Evolutionary conservation across 208 protist genomes (phyloP).

Genomic region (Crithidia sp.): DNA sequence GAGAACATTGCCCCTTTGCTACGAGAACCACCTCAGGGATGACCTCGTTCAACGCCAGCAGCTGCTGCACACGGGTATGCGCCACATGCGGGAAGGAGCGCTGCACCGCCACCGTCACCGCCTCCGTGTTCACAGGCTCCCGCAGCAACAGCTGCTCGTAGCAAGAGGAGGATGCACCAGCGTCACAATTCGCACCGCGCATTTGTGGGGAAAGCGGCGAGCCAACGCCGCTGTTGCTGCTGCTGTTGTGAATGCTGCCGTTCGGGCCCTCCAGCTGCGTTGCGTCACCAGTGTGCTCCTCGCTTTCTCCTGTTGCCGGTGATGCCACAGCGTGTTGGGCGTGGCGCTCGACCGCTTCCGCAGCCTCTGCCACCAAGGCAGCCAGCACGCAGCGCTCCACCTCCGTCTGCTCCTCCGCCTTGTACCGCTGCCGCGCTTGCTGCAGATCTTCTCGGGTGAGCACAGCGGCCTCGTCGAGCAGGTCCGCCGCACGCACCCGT

Average conservation of each 20-base stretch:
- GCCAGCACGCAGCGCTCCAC: slow-evolving; percentile 63
- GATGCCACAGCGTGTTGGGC: neutral
- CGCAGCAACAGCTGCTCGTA: slow-evolving; percentile 72
- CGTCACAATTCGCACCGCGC: neutral
- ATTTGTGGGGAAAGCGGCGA: neutral
- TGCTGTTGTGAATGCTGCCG: too few relatives aligned
- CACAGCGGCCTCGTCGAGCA: slow-evolving; percentile 34
- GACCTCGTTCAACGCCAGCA: slow-evolving; percentile 64
- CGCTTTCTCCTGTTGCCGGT: neutral
- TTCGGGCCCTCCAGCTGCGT: neutral
- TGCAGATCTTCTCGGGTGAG: slow-evolving; percentile 51
- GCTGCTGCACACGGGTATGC: slow-evolving; percentile 47
- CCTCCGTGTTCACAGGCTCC: slow-evolving; percentile 61
- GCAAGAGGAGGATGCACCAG: slow-evolving; percentile 3
- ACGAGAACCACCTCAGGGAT: slow-evolving; percentile 34
- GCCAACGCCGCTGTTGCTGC: too few relatives aligned
- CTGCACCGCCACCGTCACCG: slow-evolving; percentile 42
- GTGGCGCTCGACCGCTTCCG: slow-evolving; percentile 46
- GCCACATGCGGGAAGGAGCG: slow-evolving; percentile 65
- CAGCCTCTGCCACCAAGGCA: slow-evolving; percentile 56
- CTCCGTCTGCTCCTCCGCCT: slow-evolving; percentile 55
- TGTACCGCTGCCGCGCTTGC: slow-evolving; percentile 44
- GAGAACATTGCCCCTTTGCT: neutral
- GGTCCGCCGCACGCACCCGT: slow-evolving; percentile 42
- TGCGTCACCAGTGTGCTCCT: neutral